These are phyloP conservation scores for Ceratocystis cacaofunesta DNA, from an alignment of 2,329 filamentous ascomycete species.

Conservation along the genomic window DNA sequence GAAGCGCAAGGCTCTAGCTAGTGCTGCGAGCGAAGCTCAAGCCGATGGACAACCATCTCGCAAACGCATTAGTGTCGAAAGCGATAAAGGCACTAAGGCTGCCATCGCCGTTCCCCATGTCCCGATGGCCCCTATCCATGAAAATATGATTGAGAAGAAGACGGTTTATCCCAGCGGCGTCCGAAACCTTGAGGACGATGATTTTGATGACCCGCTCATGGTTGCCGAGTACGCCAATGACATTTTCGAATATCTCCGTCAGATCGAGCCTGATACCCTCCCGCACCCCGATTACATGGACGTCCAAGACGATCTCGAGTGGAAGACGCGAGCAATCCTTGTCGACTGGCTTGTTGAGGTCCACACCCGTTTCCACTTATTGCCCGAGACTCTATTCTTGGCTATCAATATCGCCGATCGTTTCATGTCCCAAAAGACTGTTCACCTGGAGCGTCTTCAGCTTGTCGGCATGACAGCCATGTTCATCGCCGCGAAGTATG, in stretches of 20 bases:
- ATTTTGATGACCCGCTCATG: conserved; percentile 89
- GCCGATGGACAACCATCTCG: conserved; percentile 37
- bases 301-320: conserved; percentile 86
- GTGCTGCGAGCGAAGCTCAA: conserved; percentile 14
- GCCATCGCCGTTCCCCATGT: conserved; percentile 11
- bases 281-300: conserved; percentile 93
- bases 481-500: conserved; percentile 99
- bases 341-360: conserved; percentile 98
- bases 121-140: conserved; percentile 19
- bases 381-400: conserved; percentile 92
- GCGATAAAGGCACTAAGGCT: conserved; percentile 31
- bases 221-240: conserved; percentile 93
- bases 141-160: conserved; percentile 22
- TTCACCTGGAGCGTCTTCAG: conserved; percentile 89
- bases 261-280: conserved; percentile 63
- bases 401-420: conserved; percentile 97
- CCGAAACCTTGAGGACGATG: conserved; percentile 67
- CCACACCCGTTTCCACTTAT: conserved; percentile 86
- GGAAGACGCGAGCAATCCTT: conserved; percentile 96
- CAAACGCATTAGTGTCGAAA: conserved; percentile 36
- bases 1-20: conserved; percentile 52
- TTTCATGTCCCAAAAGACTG: conserved; percentile 88
- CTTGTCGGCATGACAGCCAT: conserved; percentile 95
- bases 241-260: conserved; percentile 89
- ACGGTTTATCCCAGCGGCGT: conserved; percentile 25